These are phyloP conservation scores for Pulveroboletus sp. DNA, from an alignment of 768 basidiomycete species.

Conservation along the genomic window DNA sequence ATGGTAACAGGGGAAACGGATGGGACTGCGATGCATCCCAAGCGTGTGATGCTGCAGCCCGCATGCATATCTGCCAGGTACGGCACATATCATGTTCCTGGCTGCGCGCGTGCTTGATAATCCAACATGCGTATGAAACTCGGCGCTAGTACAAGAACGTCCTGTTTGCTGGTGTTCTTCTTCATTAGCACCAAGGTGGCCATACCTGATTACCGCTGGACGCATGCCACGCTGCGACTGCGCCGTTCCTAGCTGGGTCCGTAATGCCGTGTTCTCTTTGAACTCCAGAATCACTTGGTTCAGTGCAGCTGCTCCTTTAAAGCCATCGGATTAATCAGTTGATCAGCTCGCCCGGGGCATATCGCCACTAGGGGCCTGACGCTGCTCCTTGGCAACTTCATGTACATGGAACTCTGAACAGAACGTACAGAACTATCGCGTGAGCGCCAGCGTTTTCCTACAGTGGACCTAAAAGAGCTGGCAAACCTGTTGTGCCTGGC, in stretches of 20 bases:
- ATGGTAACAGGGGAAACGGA: no score
- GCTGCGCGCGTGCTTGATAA: no score
- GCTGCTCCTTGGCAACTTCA: neutral
- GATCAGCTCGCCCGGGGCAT: neutral
- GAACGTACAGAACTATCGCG: neutral
- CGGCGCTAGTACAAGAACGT: no score
- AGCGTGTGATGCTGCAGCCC: no score
- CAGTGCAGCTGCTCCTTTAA: constrained; percentile 2
- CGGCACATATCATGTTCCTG: no score
- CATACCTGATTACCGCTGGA: constrained; percentile 4
- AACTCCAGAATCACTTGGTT: constrained; percentile 1
- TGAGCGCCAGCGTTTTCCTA: neutral
- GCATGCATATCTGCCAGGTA: no score
- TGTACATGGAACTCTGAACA: neutral
- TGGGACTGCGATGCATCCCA: no score
- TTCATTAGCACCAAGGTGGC: constrained; percentile 2
- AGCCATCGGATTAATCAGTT: neutral
- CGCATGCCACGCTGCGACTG: neutral
- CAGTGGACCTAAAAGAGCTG: constrained; percentile 9
- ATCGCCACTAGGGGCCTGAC: neutral
- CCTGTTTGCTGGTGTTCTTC: constrained; percentile 11
- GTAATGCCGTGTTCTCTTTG: neutral
- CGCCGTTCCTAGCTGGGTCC: neutral
- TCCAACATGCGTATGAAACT: no score
- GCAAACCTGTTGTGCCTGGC: neutral